Evolutionary conservation across 208 protist species (phyloP).

Genomic region (Trypanosoma boissoni): DNA sequence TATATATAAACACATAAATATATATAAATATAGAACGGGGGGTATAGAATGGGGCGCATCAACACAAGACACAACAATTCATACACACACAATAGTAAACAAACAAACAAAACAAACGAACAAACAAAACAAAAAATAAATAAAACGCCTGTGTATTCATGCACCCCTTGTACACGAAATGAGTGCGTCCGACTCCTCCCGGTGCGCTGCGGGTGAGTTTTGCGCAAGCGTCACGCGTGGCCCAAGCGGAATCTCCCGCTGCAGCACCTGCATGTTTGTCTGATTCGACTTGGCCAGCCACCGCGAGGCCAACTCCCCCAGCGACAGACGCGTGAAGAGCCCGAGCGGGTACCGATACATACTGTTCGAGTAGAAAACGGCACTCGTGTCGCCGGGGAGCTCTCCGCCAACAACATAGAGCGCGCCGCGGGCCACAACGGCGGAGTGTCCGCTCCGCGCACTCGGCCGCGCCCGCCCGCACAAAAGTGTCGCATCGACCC

Average conservation of each 20-base stretch:
- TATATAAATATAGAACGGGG: too few species aligned
- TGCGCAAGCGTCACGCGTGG: not conserved
- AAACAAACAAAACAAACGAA: too few species aligned
- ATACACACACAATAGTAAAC: too few species aligned
- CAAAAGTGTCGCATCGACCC: slow-evolving; percentile 19
- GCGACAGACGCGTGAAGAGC: slow-evolving; percentile 33
- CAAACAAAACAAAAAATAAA: too few species aligned
- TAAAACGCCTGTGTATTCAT: too few species aligned
- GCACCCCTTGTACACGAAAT: slow-evolving; percentile 14
- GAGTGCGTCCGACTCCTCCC: slow-evolving; percentile 15
- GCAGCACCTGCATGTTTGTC: slow-evolving; percentile 14
- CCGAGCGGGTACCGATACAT: slow-evolving; percentile 59
- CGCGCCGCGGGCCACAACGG: slow-evolving; percentile 36
- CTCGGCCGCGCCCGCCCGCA: slow-evolving; percentile 31
- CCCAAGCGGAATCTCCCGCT: not conserved
- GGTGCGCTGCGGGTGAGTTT: not conserved
- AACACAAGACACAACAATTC: too few species aligned
- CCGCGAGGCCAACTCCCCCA: slow-evolving; percentile 43
- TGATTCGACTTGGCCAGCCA: slow-evolving; percentile 35
- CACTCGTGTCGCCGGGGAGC: slow-evolving; percentile 17
- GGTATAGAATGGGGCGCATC: too few species aligned
- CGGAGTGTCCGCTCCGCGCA: slow-evolving; percentile 60
- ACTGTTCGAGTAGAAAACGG: slow-evolving; percentile 46
- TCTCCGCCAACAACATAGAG: slow-evolving; percentile 78
- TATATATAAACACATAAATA: too few species aligned